These are phyloP conservation scores for Rhizoclosmatium hyalinum DNA, from an alignment of 371 early-diverging fungal genomes.

Conservation along the genomic window DNA sequence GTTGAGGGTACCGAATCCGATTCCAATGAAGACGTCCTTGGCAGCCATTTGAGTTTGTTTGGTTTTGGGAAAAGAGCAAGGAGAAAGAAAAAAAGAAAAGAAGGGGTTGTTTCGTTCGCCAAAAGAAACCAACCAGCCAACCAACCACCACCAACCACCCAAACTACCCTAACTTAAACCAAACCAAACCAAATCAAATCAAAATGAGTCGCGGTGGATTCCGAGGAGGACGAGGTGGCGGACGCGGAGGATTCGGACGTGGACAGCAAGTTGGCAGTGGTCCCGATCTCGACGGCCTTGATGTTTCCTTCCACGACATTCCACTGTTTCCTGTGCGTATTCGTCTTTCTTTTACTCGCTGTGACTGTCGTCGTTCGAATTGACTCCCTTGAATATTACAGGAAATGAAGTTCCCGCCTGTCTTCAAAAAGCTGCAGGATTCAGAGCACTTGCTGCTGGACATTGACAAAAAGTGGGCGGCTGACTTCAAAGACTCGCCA, in stretches of 20 bases:
- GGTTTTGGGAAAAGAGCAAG: conserved; percentile 13
- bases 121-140: not conserved
- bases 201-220: conserved; percentile 29
- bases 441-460: conserved; percentile 29
- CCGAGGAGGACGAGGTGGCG: conserved; percentile 23
- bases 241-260: conserved; percentile 26
- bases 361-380: not conserved
- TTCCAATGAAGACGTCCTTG: conserved; percentile 70
- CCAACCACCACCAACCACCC: not conserved
- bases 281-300: conserved; percentile 30
- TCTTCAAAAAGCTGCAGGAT: conserved; percentile 9
- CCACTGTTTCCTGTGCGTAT: conserved; percentile 35
- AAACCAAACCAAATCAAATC: not conserved
- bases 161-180: not conserved
- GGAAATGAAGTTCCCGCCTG: conserved; percentile 31
- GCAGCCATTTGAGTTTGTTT: conserved; percentile 2
- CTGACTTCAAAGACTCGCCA: conserved; percentile 30
- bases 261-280: not conserved
- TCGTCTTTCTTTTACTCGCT: not conserved
- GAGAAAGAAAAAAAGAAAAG: conserved; percentile 26
- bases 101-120: not conserved
- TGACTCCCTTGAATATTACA: not conserved
- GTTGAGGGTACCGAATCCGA: conserved; percentile 89
- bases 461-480: conserved; percentile 21
- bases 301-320: conserved; percentile 30